Conservation (phyloP, 352 stramenopile species). For the Pythium sukuiense region DNA sequence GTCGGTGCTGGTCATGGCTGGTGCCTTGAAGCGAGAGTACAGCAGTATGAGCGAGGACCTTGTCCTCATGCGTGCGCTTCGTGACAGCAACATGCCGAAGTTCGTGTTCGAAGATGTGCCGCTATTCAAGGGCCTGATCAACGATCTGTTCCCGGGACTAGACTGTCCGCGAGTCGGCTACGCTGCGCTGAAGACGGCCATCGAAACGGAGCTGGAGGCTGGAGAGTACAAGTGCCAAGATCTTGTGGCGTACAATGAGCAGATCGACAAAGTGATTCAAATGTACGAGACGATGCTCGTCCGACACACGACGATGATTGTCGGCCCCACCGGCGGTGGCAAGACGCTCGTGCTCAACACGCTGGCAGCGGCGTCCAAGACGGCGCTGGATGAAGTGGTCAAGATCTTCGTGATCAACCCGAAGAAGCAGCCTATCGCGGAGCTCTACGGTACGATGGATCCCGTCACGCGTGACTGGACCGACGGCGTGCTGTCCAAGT, state of each 20-base stretch:
- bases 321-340: conserved; percentile 91
- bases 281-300: conserved; percentile 97
- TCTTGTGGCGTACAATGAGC: conserved; percentile 73
- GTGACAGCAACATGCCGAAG: conserved; percentile 97
- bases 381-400: conserved; percentile 86
- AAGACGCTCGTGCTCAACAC: conserved; percentile 93
- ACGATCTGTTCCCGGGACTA: conserved; percentile 93
- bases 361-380: conserved; percentile 80
- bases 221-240: conserved; percentile 77
- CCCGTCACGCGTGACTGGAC: conserved; percentile 95
- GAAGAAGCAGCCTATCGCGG: conserved; percentile 92
- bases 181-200: conserved; percentile 86
- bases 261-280: conserved; percentile 97
- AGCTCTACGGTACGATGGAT: conserved; percentile 96
- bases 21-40: conserved; percentile 92
- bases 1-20: conserved; percentile 94
- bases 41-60: conserved; percentile 92
- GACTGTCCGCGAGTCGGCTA: conserved; percentile 94
- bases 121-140: conserved; percentile 94
- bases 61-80: conserved; percentile 94
- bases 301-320: conserved; percentile 96
- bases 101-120: conserved; percentile 96
- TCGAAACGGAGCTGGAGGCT: conserved; percentile 80
- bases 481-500: conserved; percentile 92
- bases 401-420: conserved; percentile 95